A percentile compares a stretch with the other conserved stretches of the same genome.
phyloP scores from a whole-genome alignment of 2,329 filamentous ascomycete genomes.

The Orbilia brochopaga region DNA sequence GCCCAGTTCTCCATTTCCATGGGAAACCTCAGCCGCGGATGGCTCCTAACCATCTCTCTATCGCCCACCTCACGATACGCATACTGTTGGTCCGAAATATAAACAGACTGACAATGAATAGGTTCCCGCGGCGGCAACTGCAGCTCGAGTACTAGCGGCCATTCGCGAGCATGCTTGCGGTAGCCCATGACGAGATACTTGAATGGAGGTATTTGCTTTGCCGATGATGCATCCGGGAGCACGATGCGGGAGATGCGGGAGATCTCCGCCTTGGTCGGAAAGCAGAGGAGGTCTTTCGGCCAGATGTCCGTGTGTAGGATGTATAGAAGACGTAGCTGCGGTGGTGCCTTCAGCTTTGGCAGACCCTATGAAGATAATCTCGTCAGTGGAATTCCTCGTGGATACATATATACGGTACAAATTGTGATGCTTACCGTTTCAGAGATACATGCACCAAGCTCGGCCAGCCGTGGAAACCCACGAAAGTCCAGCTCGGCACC shows the following conservation, averaged over 20 bases:
- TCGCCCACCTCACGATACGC: constrained; percentile 4
- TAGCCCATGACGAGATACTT: constrained; percentile 11
- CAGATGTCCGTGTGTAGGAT: not conserved
- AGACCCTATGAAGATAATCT: not conserved
- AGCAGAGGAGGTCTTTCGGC: not conserved
- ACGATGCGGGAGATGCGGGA: not conserved
- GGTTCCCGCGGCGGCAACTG: not conserved
- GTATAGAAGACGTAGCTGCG: not conserved
- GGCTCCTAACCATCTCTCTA: not conserved
- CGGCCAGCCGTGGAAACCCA: not conserved
- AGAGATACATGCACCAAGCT: constrained; percentile 8
- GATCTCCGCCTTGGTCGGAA: not conserved
- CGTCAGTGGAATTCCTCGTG: too few relatives aligned
- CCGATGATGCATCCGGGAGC: not conserved
- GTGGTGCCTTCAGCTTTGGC: not conserved
- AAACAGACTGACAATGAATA: not conserved
- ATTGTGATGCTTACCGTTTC: not conserved
- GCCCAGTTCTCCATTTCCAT: constrained; percentile 12
- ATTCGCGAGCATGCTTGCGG: not conserved
- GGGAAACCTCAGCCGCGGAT: not conserved
- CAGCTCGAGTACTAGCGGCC: constrained; percentile 10
- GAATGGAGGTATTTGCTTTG: constrained; percentile 11
- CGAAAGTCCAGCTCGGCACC: not conserved
- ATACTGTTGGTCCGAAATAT: not conserved
- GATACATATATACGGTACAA: not conserved